Base-by-base conservation (phyloP, 148 eudicot genomes). In the Diospyros lotus region DNA sequence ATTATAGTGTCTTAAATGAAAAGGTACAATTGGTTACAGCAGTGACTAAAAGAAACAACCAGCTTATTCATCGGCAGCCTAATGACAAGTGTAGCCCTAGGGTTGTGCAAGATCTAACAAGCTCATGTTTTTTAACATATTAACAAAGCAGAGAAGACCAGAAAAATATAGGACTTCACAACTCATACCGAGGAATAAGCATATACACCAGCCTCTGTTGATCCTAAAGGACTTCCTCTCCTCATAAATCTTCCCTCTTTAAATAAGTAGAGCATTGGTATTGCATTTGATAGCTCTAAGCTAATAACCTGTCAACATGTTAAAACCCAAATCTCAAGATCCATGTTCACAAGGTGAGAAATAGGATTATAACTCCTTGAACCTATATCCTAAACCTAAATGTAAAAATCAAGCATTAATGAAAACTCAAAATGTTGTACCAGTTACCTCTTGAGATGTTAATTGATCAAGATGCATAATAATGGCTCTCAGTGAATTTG, bases 401-500 rank as follows among this genome's bases (percentile, higher is more conserved):
- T 70, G 45, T 48, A 40, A 59, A 70, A 74, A 17, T 1, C 43
- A 73, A 54, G 46, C 48, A 18, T 14, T 28, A 68, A 55, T 14
- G 45, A n/a, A 9, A 2, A 11, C 12, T 9, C 2, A 54, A 65
- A 6, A 28, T 28, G 28, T 59, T 42, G 18, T 41, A 28, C 45
- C 42, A 42, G 14, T 78, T 80, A 87, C 90, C 90, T 87, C 86
- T 59, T 84, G 75, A 66, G 87, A 74, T 73, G 82, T 84, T 74
- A 84, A 59, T 28, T 82, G 74, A 68, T 87, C 90, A 71, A 87
- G 87, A 76, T 87, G 80, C 87, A 84, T 82, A 40, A 87, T 78
- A 62, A 87, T 84, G n/a, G 90, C 85, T 80, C 90, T 84, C 79
- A 87, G 78, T 64, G 90, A 87, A 80, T 87, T 87, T 17, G 90